Percentiles rank a stretch among this genome's conserved stretches.
Evolutionary conservation across 2,329 filamentous ascomycete species (phyloP).

Genomic region (Curvularia sp.): DNA sequence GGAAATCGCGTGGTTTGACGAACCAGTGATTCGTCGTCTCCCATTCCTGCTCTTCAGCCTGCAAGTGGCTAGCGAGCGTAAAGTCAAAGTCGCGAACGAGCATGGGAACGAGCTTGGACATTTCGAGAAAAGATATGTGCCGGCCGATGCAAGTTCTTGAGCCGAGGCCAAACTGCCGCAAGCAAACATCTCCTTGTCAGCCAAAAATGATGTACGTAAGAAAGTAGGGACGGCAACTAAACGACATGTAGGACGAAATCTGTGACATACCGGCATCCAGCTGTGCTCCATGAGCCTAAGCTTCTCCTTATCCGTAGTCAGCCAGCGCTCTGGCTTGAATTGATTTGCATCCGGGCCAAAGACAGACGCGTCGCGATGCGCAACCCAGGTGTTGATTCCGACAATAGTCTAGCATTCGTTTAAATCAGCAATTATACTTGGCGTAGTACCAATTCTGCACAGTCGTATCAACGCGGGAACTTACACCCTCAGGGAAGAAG

Average conservation of each 20-base stretch:
- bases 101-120: slow-evolving; percentile 17
- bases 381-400: slow-evolving; percentile 33
- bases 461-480: neutral
- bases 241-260: neutral
- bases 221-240: no score
- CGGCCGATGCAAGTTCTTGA: slow-evolving; percentile 30
- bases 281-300: slow-evolving; percentile 27
- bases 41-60: slow-evolving; percentile 21
- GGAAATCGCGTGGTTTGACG: slow-evolving; percentile 20
- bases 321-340: slow-evolving; percentile 34
- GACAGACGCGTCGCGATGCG: slow-evolving; percentile 24
- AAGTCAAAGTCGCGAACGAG: slow-evolving; percentile 28
- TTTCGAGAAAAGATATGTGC: slow-evolving; percentile 24
- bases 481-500: slow-evolving; percentile 29
- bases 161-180: slow-evolving; percentile 25
- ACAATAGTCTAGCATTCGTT: slow-evolving; percentile 22
- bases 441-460: neutral
- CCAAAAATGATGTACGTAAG: neutral
- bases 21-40: slow-evolving; percentile 23
- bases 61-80: slow-evolving; percentile 13
- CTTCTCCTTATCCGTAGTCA: slow-evolving; percentile 21
- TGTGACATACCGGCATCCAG: slow-evolving; percentile 30
- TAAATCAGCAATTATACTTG: neutral
- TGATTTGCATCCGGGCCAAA: slow-evolving; percentile 27
- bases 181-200: slow-evolving; percentile 1